Conservation (phyloP, 139 green algal genomes). For the Picochlorum sp. region DNA sequence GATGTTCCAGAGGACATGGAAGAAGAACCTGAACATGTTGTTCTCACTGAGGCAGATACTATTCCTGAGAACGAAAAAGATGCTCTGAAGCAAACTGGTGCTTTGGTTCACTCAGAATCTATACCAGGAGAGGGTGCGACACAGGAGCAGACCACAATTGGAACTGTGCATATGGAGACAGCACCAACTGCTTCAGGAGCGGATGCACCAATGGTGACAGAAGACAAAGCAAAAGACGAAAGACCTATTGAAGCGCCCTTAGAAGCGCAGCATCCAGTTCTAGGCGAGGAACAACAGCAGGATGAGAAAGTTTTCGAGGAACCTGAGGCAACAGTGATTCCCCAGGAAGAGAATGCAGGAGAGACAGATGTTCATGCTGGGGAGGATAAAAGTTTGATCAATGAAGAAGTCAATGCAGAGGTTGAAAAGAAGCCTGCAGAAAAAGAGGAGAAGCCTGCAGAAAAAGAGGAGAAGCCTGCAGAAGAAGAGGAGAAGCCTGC, state of each 20-base stretch:
- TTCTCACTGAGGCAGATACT: not conserved
- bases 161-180: too few species aligned
- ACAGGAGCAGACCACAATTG: not conserved
- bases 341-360: not conserved
- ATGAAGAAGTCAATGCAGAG: not conserved
- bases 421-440: not conserved
- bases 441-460: slow-evolving; percentile 4
- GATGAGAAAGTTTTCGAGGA: slow-evolving; percentile 1
- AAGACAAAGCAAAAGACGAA: too few species aligned
- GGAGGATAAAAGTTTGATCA: not conserved
- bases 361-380: not conserved
- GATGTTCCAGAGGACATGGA: not conserved
- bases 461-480: not conserved
- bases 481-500: not conserved
- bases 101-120: not conserved
- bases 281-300: not conserved
- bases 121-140: not conserved
- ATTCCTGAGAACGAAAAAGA: not conserved
- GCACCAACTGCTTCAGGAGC: too few species aligned
- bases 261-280: not conserved
- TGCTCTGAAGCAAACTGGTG: not conserved
- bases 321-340: too few species aligned
- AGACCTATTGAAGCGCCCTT: too few species aligned
- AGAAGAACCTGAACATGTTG: not conserved
- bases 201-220: too few species aligned